Base-by-base conservation (phyloP, 2,329 filamentous ascomycete species). In the Microdochium bolleyi region DNA sequence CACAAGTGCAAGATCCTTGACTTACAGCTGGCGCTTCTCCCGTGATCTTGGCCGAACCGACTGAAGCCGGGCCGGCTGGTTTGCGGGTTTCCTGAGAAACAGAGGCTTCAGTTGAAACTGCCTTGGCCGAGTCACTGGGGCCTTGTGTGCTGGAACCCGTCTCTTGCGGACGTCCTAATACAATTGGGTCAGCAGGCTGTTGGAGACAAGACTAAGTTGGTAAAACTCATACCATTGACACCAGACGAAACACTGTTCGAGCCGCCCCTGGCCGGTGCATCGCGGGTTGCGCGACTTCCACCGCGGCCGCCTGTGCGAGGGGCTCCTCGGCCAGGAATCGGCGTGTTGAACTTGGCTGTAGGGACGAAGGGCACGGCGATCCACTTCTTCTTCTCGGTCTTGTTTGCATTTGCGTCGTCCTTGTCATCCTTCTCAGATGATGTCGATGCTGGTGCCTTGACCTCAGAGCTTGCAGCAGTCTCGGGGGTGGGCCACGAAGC, bases 401-500 rank as follows among this genome's bases (percentile, higher is more conserved):
- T 78, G 46, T 69, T 72, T 58, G 88, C 85, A 49, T 85, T 82
- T 13, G 24, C 49, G 56, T 89, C 85, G 48, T 83, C 77, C 13
- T 78, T 76, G 22, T 82, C 74, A 30, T 74, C 70, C 51, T 74
- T 72, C 68, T 89, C 89, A 46, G 41, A 46, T 13, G 41, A 24
- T 52, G 85, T 78, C 51, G 82, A 76, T 1, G 76, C 71, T 68
- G 89, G 91, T 63, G 85, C 85, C 70, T 88, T 89, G 56, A 88
- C 82, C 60, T 94, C 90, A 50, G 85, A 84, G 41, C 41, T 46
- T 51, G 86, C 82, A 1, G 85, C 87, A 50, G 78, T 85, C 60
- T 96, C 89, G 0, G 91, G 91, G 2, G 92, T 97, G 16, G 94
- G 94, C 94, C 94, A 99, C 21, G 84, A 84, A 51, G 83, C 75